phyloP scores from a whole-genome alignment of 2,329 filamentous ascomycete species.

The Elsinoe necatrix region DNA sequence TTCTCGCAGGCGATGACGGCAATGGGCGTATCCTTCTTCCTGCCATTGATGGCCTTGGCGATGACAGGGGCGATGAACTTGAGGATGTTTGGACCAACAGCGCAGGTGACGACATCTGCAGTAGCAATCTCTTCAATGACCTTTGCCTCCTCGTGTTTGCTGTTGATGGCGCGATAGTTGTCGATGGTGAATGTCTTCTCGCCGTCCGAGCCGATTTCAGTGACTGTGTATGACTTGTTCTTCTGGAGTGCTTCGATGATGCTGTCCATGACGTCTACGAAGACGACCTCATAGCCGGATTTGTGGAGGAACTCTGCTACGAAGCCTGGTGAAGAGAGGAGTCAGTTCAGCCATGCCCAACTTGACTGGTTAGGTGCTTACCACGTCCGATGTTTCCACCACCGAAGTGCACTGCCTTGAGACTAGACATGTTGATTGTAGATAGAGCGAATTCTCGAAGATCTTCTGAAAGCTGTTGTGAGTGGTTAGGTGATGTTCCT shows the following conservation, averaged over 20 bases:
- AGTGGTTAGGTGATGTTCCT: background rate
- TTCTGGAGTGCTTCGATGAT: constrained; percentile 74
- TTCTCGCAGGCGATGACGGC: constrained; percentile 98
- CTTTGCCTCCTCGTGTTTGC: constrained; percentile 70
- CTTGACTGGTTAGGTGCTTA: constrained; percentile 17
- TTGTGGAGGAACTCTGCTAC: constrained; percentile 89
- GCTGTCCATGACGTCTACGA: constrained; percentile 82
- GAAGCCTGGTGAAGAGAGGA: constrained; percentile 47
- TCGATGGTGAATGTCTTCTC: constrained; percentile 75
- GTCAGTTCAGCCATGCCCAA: background rate
- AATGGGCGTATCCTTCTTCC: constrained; percentile 58
- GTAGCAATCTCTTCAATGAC: constrained; percentile 77
- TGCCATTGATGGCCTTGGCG: constrained; percentile 80
- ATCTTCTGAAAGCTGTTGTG: background rate
- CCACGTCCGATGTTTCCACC: constrained; percentile 47
- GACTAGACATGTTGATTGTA: constrained; percentile 24
- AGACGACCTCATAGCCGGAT: constrained; percentile 91
- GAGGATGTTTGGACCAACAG: constrained; percentile 90
- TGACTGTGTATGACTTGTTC: constrained; percentile 74
- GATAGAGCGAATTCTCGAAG: background rate
- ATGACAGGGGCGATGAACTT: constrained; percentile 95
- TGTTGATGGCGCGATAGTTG: constrained; percentile 97
- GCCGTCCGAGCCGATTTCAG: constrained; percentile 80
- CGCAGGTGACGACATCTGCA: constrained; percentile 89
- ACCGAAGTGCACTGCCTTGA: constrained; percentile 47